These are phyloP conservation scores for Juglanconis juglandina DNA, from an alignment of 2,329 filamentous ascomycete species.

Conservation along the genomic window DNA sequence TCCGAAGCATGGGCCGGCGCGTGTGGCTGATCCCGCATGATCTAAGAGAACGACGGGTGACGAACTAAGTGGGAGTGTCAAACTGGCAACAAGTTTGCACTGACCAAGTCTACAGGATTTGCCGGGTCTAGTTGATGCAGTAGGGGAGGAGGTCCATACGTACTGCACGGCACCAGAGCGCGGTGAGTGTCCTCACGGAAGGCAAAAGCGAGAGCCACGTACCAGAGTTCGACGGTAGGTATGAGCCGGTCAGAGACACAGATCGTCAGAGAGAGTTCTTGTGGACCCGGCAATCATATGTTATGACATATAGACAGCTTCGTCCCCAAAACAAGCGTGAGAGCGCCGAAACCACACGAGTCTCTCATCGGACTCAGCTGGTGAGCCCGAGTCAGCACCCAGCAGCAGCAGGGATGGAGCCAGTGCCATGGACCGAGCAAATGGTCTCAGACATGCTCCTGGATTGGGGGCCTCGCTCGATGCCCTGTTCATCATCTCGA, in stretches of 20 bases:
- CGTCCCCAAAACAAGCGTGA: constrained; percentile 3
- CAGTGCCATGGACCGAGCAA: constrained; percentile 9
- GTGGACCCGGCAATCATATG: background rate
- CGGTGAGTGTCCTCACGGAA: too few species aligned
- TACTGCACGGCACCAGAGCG: too few species aligned
- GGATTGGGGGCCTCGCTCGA: background rate
- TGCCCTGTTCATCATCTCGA: background rate
- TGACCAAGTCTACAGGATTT: background rate
- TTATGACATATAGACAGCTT: constrained; percentile 1
- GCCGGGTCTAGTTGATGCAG: background rate
- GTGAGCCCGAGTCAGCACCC: constrained; percentile 11
- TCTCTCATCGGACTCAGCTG: background rate
- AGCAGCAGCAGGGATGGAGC: constrained; percentile 3
- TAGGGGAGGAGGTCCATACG: too few species aligned
- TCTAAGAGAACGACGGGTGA: constrained; percentile 7
- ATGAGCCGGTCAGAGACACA: background rate
- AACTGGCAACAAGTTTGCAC: background rate
- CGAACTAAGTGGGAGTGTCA: background rate
- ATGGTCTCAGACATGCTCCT: constrained; percentile 14
- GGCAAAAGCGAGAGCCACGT: background rate
- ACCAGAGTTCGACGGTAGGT: background rate
- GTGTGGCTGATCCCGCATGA: constrained; percentile 16
- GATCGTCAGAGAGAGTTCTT: background rate
- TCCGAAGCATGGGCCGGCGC: constrained; percentile 9
- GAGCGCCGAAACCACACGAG: constrained; percentile 11